These are phyloP conservation scores for Arthrobotrys megalospora DNA, from an alignment of 2,329 filamentous ascomycete genomes.

Conservation along the genomic window DNA sequence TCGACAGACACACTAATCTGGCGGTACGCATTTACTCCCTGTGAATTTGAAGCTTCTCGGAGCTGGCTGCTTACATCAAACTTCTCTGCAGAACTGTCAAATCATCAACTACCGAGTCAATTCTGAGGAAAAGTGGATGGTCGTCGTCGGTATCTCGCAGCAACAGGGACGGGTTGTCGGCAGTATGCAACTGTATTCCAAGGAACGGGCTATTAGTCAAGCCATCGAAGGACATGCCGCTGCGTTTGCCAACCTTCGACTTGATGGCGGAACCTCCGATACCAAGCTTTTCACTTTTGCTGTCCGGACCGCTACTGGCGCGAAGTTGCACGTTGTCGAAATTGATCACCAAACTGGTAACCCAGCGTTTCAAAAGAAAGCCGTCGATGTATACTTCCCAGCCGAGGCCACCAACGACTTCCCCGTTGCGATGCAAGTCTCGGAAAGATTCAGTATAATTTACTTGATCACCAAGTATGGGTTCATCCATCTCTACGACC, in stretches of 20 bases:
- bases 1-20: constrained; percentile 93
- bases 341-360: constrained; percentile 94
- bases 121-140: constrained; percentile 97
- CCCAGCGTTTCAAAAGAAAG: constrained; percentile 92
- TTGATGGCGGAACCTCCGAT: constrained; percentile 90
- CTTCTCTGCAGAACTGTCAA: constrained; percentile 80
- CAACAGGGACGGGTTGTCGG: constrained; percentile 94
- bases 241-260: constrained; percentile 87
- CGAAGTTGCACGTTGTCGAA: constrained; percentile 97
- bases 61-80: constrained; percentile 4
- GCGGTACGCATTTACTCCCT: constrained; percentile 73
- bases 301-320: constrained; percentile 87
- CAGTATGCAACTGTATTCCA: constrained; percentile 97
- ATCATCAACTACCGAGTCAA: constrained; percentile 99
- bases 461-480: constrained; percentile 99
- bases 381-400: constrained; percentile 97
- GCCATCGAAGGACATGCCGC: constrained; percentile 97
- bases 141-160: constrained; percentile 94
- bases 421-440: constrained; percentile 97
- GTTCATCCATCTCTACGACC: constrained; percentile 98
- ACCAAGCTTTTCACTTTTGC: constrained; percentile 98
- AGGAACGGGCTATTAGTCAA: constrained; percentile 95
- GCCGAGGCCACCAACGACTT: constrained; percentile 96
- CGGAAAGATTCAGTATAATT: constrained; percentile 94
- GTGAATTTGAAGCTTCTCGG: background rate